These are phyloP conservation scores for Jackrogersella multiformis DNA, from an alignment of 495 filamentous ascomycete species.

Conservation along the genomic window DNA sequence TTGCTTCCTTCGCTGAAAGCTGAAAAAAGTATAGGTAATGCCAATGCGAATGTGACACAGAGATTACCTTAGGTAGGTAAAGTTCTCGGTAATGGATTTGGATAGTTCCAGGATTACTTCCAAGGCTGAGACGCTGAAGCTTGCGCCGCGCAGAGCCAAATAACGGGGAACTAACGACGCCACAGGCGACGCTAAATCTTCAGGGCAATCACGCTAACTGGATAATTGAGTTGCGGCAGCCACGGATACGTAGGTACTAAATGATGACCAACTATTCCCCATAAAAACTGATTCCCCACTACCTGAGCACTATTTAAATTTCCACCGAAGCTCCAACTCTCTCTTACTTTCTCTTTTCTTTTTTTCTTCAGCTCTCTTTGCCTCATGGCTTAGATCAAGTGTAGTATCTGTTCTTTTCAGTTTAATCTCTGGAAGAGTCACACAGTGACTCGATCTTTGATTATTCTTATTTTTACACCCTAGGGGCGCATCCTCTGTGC, in stretches of 20 bases:
- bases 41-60: slow-evolving; percentile 17
- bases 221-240: too few species aligned
- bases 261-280: too few species aligned
- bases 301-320: not conserved
- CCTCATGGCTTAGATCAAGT: slow-evolving; percentile 83
- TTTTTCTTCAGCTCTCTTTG: slow-evolving; percentile 59
- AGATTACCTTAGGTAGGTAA: too few species aligned
- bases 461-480: not conserved
- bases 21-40: too few species aligned
- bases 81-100: slow-evolving; percentile 29
- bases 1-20: not conserved
- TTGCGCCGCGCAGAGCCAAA: slow-evolving; percentile 1
- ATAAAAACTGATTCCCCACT: not conserved
- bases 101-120: not conserved
- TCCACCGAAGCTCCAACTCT: not conserved
- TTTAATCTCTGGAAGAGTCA: too few species aligned
- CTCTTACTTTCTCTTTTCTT: not conserved
- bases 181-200: slow-evolving; percentile 1
- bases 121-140: slow-evolving; percentile 34
- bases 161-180: not conserved
- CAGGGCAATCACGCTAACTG: too few species aligned
- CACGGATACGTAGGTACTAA: too few species aligned
- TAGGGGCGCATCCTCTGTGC: not conserved
- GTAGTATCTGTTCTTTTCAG: too few species aligned
- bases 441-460: slow-evolving; percentile 10